phyloP scores from a whole-genome alignment of 2,329 filamentous ascomycete genomes.

The Coleophoma cylindrospora region DNA sequence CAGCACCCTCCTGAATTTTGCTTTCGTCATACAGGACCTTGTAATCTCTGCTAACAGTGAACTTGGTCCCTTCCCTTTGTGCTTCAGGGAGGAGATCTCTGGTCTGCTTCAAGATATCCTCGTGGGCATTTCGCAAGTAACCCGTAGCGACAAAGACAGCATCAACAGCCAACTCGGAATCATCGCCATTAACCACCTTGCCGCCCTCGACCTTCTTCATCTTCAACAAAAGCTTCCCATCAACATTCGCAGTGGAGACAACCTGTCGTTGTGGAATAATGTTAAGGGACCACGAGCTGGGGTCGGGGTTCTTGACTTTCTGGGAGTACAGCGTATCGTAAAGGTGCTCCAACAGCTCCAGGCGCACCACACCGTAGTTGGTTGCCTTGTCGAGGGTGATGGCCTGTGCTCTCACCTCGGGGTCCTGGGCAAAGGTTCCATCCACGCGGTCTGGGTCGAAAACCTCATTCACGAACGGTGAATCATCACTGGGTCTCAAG shows the following conservation, averaged over 20 bases:
- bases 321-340: conserved; percentile 86
- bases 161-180: conserved; percentile 56
- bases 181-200: conserved; percentile 25
- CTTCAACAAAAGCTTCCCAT: conserved; percentile 1
- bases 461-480: conserved; percentile 69
- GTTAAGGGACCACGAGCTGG: conserved; percentile 73
- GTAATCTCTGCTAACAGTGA: conserved; percentile 73
- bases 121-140: conserved; percentile 71
- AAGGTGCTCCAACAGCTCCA: conserved; percentile 79
- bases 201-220: conserved; percentile 10
- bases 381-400: conserved; percentile 73
- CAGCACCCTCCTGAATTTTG: conserved; percentile 64
- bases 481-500: conserved; percentile 79
- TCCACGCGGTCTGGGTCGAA: conserved; percentile 86
- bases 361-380: conserved; percentile 87
- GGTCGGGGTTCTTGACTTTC: conserved; percentile 62
- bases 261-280: conserved; percentile 37
- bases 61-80: conserved; percentile 22
- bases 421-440: conserved; percentile 62
- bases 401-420: conserved; percentile 49
- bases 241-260: neutral
- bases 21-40: conserved; percentile 64
- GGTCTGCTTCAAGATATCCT: conserved; percentile 65
- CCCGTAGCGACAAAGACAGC: conserved; percentile 82
- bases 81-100: conserved; percentile 57